These are phyloP conservation scores for Penicillium sp. DNA, from an alignment of 2,329 filamentous ascomycete genomes.

Conservation along the genomic window DNA sequence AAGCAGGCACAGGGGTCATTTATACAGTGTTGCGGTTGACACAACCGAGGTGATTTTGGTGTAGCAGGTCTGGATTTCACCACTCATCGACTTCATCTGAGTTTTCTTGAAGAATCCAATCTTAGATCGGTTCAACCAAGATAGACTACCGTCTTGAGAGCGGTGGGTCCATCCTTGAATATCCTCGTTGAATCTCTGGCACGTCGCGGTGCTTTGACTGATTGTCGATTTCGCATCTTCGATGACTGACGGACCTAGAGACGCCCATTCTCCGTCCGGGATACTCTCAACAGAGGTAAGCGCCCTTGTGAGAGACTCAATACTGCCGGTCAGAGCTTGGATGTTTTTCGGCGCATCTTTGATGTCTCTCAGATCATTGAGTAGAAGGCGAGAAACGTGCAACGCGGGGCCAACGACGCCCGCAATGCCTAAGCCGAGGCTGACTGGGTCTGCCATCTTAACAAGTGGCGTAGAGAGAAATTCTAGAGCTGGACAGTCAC, in stretches of 20 bases:
- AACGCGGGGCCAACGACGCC: conserved; percentile 12
- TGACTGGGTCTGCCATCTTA: conserved; percentile 12
- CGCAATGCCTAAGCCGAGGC: conserved; percentile 3
- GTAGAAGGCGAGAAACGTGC: conserved; percentile 9
- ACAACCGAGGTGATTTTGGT: conserved; percentile 13
- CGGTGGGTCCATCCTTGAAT: conserved; percentile 14
- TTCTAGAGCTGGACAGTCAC: neutral
- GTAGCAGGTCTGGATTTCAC: conserved; percentile 13
- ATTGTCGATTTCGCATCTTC: conserved; percentile 7
- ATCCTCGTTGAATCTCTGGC: conserved; percentile 5
- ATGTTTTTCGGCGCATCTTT: conserved; percentile 12
- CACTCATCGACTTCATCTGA: conserved; percentile 10
- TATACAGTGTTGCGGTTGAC: conserved; percentile 15
- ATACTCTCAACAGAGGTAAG: conserved; percentile 9
- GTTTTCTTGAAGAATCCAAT: conserved; percentile 13
- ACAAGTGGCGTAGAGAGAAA: neutral
- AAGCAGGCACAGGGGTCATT: neutral
- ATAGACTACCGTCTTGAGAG: conserved; percentile 8
- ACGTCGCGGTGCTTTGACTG: conserved; percentile 1
- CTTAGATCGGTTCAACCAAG: conserved; percentile 5
- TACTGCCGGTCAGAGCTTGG: neutral
- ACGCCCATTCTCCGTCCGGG: neutral
- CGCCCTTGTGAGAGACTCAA: conserved; percentile 5
- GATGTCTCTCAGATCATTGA: conserved; percentile 11
- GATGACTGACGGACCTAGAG: conserved; percentile 3